These are phyloP conservation scores for Telfairia occidentalis DNA, from an alignment of 331 rosid species.

Conservation along the genomic window DNA sequence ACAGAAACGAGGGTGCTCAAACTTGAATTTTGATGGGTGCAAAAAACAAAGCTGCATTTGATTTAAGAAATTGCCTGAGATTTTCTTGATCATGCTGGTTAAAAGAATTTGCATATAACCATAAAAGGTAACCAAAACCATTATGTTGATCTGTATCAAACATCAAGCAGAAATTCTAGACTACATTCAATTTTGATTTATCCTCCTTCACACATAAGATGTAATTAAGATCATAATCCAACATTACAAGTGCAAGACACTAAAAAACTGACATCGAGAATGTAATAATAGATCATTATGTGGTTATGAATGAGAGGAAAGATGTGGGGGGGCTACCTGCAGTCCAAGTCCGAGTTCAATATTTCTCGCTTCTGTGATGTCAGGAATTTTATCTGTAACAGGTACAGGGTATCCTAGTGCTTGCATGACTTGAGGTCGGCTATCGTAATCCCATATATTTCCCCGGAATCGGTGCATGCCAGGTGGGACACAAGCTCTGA, in stretches of 20 bases:
- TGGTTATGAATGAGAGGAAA: background rate
- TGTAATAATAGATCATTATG: background rate
- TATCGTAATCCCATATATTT: slow-evolving; percentile 84
- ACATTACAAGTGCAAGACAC: background rate
- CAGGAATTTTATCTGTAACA: slow-evolving; percentile 58
- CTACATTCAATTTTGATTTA: background rate
- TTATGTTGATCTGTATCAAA: background rate
- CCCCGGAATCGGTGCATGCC: slow-evolving; percentile 96
- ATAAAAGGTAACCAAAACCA: background rate
- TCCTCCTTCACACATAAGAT: background rate
- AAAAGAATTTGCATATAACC: background rate
- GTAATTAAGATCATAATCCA: background rate
- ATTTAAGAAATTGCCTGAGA: slow-evolving; percentile 10
- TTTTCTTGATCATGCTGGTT: background rate
- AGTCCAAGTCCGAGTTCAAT: slow-evolving; percentile 90
- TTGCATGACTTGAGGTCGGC: slow-evolving; percentile 63
- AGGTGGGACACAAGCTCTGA: slow-evolving; percentile 93
- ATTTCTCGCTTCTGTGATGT: slow-evolving; percentile 71
- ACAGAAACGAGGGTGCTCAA: slow-evolving; percentile 95
- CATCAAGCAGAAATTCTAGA: background rate
- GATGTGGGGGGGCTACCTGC: slow-evolving; percentile 45
- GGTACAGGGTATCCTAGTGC: slow-evolving; percentile 63
- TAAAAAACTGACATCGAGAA: background rate
- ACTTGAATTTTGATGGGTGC: slow-evolving; percentile 91
- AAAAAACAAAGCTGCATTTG: slow-evolving; percentile 62